Conservation (phyloP, 192 early-diverging fungal genomes). For the Podila horticola region DNA sequence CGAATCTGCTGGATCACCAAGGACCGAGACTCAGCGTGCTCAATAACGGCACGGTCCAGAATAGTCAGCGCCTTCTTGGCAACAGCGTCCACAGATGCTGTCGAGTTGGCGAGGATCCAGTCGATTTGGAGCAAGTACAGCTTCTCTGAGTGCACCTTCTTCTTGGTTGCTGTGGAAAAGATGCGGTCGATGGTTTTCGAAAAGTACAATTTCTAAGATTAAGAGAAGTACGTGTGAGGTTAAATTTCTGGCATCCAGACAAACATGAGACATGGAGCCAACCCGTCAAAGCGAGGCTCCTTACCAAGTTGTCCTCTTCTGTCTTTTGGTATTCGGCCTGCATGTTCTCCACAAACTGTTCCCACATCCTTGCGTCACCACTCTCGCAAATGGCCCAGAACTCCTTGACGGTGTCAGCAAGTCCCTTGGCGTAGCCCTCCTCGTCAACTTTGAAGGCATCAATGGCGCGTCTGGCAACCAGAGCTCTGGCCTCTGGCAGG, state of each 20-base stretch:
- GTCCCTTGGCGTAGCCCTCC: slow-evolving; percentile 58
- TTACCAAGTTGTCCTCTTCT: slow-evolving; percentile 66
- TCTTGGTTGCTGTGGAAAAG: slow-evolving; percentile 59
- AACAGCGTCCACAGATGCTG: slow-evolving; percentile 40
- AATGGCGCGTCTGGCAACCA: slow-evolving; percentile 67
- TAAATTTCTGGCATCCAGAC: slow-evolving; percentile 1
- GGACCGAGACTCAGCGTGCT: slow-evolving; percentile 24
- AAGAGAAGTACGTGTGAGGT: neutral
- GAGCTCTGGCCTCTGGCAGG: slow-evolving; percentile 62
- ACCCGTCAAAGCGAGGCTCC: neutral
- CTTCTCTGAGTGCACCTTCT: slow-evolving; percentile 52
- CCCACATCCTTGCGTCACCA: slow-evolving; percentile 65
- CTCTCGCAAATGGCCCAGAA: slow-evolving; percentile 50
- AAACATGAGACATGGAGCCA: slow-evolving; percentile 16
- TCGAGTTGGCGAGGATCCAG: slow-evolving; percentile 46
- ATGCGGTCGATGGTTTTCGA: slow-evolving; percentile 63
- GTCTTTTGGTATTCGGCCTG: slow-evolving; percentile 50
- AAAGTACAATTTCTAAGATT: slow-evolving; percentile 63
- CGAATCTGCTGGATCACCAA: slow-evolving; percentile 35
- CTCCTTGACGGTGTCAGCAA: slow-evolving; percentile 63
- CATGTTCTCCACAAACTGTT: slow-evolving; percentile 72
- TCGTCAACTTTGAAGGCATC: slow-evolving; percentile 56
- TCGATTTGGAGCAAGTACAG: slow-evolving; percentile 67
- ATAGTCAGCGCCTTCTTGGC: slow-evolving; percentile 51
- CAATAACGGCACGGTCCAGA: slow-evolving; percentile 55